These are phyloP conservation scores for Ceratobasidium sp. DNA, from an alignment of 1,284 basidiomycete species.

Conservation along the genomic window DNA sequence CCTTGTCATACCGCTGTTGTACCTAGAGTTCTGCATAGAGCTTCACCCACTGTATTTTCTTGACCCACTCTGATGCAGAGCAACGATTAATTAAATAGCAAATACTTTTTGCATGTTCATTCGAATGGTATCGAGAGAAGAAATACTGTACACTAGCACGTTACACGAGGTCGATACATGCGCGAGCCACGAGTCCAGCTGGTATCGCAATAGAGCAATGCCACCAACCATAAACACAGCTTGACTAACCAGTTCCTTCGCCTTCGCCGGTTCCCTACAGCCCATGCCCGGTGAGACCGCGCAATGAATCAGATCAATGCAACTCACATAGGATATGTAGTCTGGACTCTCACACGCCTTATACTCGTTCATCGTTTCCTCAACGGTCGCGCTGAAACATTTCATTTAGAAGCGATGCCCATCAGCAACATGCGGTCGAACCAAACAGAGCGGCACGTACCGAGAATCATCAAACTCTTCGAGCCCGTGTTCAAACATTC, in stretches of 20 bases:
- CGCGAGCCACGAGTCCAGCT: constrained; percentile 6
- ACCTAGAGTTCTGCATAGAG: constrained; percentile 1
- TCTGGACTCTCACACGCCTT: constrained; percentile 91
- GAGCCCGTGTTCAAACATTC: constrained; percentile 87
- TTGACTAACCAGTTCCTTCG: constrained; percentile 20
- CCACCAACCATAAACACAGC: not conserved
- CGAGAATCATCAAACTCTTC: constrained; percentile 95
- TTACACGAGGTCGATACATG: not conserved
- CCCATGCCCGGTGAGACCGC: not conserved
- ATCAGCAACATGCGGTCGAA: not conserved
- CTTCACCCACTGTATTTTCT: constrained; percentile 14
- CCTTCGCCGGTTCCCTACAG: constrained; percentile 26
- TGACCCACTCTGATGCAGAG: constrained; percentile 6
- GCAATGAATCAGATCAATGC: not conserved
- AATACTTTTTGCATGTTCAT: not conserved
- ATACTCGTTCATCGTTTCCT: constrained; percentile 88
- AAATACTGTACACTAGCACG: not conserved
- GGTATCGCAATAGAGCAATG: not conserved
- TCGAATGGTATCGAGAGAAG: not conserved
- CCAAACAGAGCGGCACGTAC: constrained; percentile 51
- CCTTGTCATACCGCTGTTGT: not conserved
- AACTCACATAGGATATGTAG: constrained; percentile 81
- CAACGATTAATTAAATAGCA: not conserved
- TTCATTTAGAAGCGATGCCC: not conserved
- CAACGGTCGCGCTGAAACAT: constrained; percentile 72